A percentile compares a stretch with the other conserved stretches of the same genome.
Conservation (phyloP, 2,329 filamentous ascomycete genomes). For the Pestalotiopsis sp. region DNA sequence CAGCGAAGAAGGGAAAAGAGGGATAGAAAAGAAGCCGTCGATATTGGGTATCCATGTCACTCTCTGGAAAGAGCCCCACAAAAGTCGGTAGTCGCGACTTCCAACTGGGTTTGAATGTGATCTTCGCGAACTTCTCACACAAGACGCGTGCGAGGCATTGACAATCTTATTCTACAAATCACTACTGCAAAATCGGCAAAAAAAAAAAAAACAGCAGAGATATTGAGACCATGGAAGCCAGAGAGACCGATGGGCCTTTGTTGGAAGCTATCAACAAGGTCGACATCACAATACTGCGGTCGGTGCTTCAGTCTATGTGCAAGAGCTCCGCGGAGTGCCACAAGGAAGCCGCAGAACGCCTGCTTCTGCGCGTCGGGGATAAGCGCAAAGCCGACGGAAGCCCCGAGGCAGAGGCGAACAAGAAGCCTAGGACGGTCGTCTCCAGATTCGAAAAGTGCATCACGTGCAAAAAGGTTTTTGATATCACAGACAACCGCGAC, state of each 20-base stretch:
- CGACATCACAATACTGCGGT: background rate
- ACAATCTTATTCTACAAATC: too few species aligned
- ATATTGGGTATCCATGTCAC: too few species aligned
- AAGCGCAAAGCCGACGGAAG: background rate
- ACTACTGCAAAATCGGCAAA: too few species aligned
- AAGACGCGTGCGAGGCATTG: too few species aligned
- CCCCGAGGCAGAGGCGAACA: background rate
- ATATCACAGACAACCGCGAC: slow-evolving; percentile 2
- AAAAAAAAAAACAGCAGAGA: too few species aligned
- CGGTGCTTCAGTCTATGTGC: slow-evolving; percentile 8
- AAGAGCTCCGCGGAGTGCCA: background rate
- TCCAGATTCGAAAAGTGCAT: slow-evolving; percentile 1
- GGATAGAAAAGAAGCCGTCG: too few species aligned
- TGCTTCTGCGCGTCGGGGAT: background rate
- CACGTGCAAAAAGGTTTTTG: slow-evolving; percentile 9
- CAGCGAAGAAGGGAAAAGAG: too few species aligned
- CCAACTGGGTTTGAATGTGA: too few species aligned
- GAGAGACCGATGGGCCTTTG: background rate
- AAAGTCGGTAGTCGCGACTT: too few species aligned
- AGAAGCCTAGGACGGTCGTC: background rate
- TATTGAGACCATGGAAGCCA: background rate
- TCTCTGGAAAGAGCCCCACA: too few species aligned
- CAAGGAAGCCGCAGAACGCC: slow-evolving; percentile 1
- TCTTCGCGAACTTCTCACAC: too few species aligned
- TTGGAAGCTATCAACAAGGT: slow-evolving; percentile 4